Percentiles rank a stretch among this genome's conserved stretches.
phyloP scores from a whole-genome alignment of 1,139 yeast genomes.

The Scheffersomyces quercinus region DNA sequence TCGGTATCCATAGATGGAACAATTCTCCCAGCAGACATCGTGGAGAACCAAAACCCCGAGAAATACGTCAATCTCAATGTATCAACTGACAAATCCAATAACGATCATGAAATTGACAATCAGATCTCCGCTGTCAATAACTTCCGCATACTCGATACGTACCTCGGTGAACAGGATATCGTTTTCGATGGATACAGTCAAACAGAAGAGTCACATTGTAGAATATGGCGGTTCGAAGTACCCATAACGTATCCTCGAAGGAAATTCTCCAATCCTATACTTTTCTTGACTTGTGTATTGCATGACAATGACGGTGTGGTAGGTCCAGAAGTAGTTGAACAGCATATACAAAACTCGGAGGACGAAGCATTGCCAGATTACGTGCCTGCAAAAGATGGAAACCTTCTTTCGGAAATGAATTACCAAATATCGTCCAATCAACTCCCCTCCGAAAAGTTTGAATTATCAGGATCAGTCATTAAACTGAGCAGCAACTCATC shows the following conservation, averaged over 20 bases:
- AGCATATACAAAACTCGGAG: neutral
- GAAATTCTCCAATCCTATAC: conserved; percentile 31
- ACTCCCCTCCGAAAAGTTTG: conserved; percentile 1
- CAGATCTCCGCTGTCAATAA: conserved; percentile 4
- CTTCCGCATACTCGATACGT: conserved; percentile 16
- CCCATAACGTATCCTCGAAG: conserved; percentile 40
- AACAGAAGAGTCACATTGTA: conserved; percentile 10
- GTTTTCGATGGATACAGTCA: conserved; percentile 10
- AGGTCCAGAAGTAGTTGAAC: neutral
- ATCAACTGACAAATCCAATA: neutral
- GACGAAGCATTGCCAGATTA: conserved; percentile 18
- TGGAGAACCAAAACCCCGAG: conserved; percentile 2
- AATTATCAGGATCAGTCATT: neutral
- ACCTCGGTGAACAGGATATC: conserved; percentile 14
- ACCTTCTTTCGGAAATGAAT: conserved; percentile 27
- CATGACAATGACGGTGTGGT: conserved; percentile 12
- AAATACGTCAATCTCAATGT: neutral
- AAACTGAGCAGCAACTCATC: neutral
- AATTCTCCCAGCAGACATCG: conserved; percentile 28
- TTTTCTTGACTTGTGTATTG: conserved; percentile 26
- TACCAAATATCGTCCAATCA: conserved; percentile 13
- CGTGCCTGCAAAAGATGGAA: conserved; percentile 19
- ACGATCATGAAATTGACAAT: neutral
- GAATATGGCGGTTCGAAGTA: conserved; percentile 35
- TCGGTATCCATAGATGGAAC: conserved; percentile 27